Evolutionary conservation across 306 rosid species (phyloP).

Genomic region (Sechiopsis laciniata): DNA sequence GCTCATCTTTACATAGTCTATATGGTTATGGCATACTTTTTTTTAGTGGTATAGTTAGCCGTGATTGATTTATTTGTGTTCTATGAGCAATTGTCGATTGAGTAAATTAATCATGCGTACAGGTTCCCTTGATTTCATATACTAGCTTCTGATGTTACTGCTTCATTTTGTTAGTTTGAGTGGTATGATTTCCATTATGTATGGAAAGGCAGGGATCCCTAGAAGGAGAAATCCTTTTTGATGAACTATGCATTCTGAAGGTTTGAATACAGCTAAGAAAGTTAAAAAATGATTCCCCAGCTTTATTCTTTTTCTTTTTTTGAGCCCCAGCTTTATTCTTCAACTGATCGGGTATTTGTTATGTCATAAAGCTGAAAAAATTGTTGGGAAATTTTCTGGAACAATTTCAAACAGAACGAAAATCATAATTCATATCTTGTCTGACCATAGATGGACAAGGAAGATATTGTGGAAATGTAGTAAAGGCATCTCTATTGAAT

Average conservation of each 20-base stretch:
- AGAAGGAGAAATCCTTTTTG: not conserved
- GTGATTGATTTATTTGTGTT: not conserved
- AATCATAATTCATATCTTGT: not conserved
- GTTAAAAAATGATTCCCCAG: not conserved
- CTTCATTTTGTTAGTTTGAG: slow-evolving; percentile 8
- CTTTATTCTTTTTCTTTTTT: not conserved
- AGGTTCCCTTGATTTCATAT: not conserved
- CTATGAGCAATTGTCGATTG: not conserved
- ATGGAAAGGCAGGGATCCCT: not conserved
- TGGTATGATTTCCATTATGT: not conserved
- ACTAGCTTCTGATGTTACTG: not conserved
- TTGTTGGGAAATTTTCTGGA: not conserved
- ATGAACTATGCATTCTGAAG: not conserved
- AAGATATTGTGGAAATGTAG: not conserved
- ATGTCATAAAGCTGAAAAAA: not conserved
- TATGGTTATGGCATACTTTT: not conserved
- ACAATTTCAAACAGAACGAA: not conserved
- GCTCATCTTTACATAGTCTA: not conserved
- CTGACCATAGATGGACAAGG: not conserved
- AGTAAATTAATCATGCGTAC: not conserved
- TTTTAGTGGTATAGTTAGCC: not conserved
- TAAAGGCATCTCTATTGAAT: not conserved
- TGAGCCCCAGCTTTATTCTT: not conserved
- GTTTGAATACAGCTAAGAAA: slow-evolving; percentile 1
- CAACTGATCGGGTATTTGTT: not conserved